Evolutionary conservation across 2,329 filamentous ascomycete genomes (phyloP), one percentile per base, ranked within the genome.

Genomic region (Trichoderma afroharzianum): DNA sequence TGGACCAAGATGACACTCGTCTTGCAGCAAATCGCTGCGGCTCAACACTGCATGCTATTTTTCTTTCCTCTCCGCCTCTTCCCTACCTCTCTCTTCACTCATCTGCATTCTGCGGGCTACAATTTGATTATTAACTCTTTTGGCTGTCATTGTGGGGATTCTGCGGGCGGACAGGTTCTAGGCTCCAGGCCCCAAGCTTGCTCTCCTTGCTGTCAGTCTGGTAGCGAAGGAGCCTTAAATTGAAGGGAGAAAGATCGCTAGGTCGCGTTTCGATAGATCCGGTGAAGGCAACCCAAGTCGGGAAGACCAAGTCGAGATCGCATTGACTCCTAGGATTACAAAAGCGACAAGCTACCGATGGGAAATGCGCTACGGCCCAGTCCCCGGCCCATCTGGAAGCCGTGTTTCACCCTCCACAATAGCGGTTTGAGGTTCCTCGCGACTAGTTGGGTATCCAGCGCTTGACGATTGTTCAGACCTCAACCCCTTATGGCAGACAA

Each of bases 361-460:
- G 28, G 68, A 47, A 47, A 21, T 64, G 36, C 61, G 61, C 36
- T 71, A 57, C 61, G 33, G 15, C 28, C 28, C 64, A n/a, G 24
- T 43, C 53, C 53, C 63, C 63, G 66, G 61, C 61, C 50, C 50
- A 64, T 43, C 28, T 47, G 32, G 58, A 69, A 39, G 53, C 70
- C 70, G 70, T 69, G 70, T 72, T 72, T 72, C 70, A 72, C 68
- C 70, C 50, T 61, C 59, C 63, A 64, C 64, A 62, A 63, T 62
- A 36, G 70, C 70, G 58, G 70, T 72, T 72, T 72, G 70, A 72
- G 58, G 36, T 28, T 24, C 57, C 26, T 58, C 18, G 63, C 30
- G 63, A 58, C 47, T 69, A 53, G 57, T n/a, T 50, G 24, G 66
- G 66, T 28, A 57, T 21, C 57, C 39, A 53, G 66, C 57, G 66